A percentile compares a stretch with the other conserved stretches of the same genome.
Evolutionary conservation across 1,284 basidiomycete genomes (phyloP).

Genomic region (Moniliophthora roreri): DNA sequence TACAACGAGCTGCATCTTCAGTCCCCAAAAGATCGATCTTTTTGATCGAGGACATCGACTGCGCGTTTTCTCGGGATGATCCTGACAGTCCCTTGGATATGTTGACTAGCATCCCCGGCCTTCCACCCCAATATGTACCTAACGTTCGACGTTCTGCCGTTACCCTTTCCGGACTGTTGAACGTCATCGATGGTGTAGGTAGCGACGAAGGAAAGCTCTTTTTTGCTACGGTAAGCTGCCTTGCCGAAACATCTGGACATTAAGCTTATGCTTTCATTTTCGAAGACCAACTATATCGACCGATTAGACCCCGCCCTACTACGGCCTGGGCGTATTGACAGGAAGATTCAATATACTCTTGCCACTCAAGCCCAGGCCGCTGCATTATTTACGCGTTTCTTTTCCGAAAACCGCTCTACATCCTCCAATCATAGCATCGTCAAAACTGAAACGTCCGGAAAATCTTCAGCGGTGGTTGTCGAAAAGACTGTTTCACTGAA

Average conservation of each 20-base stretch:
- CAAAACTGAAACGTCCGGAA: background rate
- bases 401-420: constrained; percentile 25
- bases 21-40: constrained; percentile 52
- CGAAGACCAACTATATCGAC: constrained; percentile 54
- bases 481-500: background rate
- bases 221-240: constrained; percentile 50
- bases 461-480: background rate
- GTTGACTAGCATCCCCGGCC: background rate
- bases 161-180: constrained; percentile 51
- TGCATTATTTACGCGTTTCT: constrained; percentile 54
- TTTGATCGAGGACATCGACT: constrained; percentile 57
- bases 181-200: constrained; percentile 55
- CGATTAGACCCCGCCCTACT: constrained; percentile 49
- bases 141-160: constrained; percentile 28
- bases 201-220: constrained; percentile 57
- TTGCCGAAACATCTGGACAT: no score
- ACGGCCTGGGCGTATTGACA: constrained; percentile 54
- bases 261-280: background rate
- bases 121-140: background rate
- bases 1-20: constrained; percentile 41
- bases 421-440: background rate
- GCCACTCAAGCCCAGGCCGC: constrained; percentile 46
- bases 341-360: constrained; percentile 46
- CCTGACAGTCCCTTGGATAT: background rate
- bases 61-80: constrained; percentile 49